Evolutionary conservation across 805 yeast species (phyloP).

Genomic region (Pichia heedii): DNA sequence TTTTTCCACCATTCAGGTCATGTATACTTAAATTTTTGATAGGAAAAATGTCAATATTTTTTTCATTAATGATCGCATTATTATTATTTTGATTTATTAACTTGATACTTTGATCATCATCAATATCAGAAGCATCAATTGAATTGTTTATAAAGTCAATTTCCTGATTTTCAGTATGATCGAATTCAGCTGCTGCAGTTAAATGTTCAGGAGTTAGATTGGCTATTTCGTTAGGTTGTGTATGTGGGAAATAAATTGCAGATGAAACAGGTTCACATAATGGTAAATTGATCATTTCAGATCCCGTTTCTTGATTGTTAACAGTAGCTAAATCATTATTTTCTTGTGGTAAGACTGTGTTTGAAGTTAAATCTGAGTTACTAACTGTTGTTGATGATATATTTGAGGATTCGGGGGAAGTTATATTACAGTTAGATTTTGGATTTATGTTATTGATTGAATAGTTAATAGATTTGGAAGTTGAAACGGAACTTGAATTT

Average conservation of each 20-base stretch:
- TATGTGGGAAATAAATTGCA: slow-evolving; percentile 65
- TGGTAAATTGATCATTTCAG: slow-evolving; percentile 12
- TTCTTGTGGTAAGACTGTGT: too few relatives aligned
- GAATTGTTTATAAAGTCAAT: neutral
- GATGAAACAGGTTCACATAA: slow-evolving; percentile 54
- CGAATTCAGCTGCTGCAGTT: slow-evolving; percentile 43
- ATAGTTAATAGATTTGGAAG: neutral
- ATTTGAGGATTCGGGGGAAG: too few relatives aligned
- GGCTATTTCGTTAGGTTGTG: slow-evolving; percentile 29
- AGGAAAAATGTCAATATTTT: too few relatives aligned
- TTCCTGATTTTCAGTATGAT: slow-evolving; percentile 18
- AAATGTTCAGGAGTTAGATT: slow-evolving; percentile 30
- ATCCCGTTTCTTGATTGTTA: neutral
- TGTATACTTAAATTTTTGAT: too few relatives aligned
- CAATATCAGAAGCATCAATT: neutral
- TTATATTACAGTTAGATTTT: too few relatives aligned
- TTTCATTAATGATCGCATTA: neutral
- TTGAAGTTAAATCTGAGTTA: too few relatives aligned
- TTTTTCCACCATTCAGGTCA: too few relatives aligned
- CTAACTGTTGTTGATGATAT: too few relatives aligned
- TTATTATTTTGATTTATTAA: neutral
- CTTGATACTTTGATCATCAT: neutral
- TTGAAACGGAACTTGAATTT: neutral
- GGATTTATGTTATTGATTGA: neutral
- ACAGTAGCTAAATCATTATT: too few relatives aligned